These are phyloP conservation scores for Penicillium glabrum DNA, from an alignment of 2,329 filamentous ascomycete genomes.

Conservation along the genomic window DNA sequence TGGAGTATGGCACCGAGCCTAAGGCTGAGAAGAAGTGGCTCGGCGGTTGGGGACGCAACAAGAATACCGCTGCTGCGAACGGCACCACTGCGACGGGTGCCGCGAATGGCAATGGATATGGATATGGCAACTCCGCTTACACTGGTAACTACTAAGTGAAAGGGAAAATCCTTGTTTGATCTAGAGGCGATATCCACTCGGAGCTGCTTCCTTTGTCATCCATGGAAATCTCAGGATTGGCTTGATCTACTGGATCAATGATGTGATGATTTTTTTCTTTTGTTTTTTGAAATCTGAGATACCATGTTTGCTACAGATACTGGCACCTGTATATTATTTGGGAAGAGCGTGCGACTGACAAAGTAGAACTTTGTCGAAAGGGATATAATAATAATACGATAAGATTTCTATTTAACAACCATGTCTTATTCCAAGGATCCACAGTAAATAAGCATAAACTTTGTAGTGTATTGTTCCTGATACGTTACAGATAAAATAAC, in stretches of 20 bases:
- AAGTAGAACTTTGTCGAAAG: background rate
- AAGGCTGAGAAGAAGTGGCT: constrained; percentile 23
- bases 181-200: background rate
- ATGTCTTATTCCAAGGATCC: background rate
- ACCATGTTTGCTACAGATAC: constrained; percentile 19
- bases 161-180: background rate
- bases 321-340: constrained; percentile 8
- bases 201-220: background rate
- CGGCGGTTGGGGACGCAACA: constrained; percentile 23
- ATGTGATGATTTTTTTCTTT: constrained; percentile 16
- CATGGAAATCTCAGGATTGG: background rate
- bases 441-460: background rate
- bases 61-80: constrained; percentile 11
- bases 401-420: background rate
- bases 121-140: constrained; percentile 34
- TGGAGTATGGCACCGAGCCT: constrained; percentile 28
- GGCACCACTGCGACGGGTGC: background rate
- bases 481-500: constrained; percentile 2
- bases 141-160: constrained; percentile 29
- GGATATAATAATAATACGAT: background rate
- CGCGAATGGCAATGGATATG: constrained; percentile 20
- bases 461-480: constrained; percentile 6
- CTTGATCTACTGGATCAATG: constrained; percentile 8
- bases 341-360: background rate
- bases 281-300: constrained; percentile 15